phyloP scores from a whole-genome alignment of 768 basidiomycete genomes.

The Gymnopilus dilepis region DNA sequence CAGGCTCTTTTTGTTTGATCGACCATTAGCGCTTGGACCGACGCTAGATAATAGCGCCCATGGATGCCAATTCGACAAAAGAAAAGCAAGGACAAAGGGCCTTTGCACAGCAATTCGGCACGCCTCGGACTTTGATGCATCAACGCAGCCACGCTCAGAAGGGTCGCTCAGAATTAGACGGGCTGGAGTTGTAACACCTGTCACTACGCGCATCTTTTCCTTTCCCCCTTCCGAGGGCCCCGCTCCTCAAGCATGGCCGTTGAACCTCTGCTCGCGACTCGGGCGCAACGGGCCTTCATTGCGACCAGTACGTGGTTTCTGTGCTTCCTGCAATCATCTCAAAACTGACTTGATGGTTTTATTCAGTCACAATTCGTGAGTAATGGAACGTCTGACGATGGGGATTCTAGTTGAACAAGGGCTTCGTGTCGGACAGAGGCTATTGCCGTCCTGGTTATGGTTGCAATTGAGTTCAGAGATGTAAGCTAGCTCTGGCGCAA shows the following conservation, averaged over 20 bases:
- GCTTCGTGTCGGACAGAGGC: slow-evolving; percentile 57
- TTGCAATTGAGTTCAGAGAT: slow-evolving; percentile 69
- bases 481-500: slow-evolving; percentile 42
- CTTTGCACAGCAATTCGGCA: slow-evolving; percentile 9
- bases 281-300: slow-evolving; percentile 75
- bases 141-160: neutral
- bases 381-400: slow-evolving; percentile 19
- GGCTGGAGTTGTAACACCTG: slow-evolving; percentile 8
- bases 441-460: slow-evolving; percentile 74
- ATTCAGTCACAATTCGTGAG: slow-evolving; percentile 64
- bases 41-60: no score
- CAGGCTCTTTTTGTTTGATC: neutral
- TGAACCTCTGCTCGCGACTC: slow-evolving; percentile 73
- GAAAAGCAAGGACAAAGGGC: neutral
- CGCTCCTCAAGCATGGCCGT: slow-evolving; percentile 57
- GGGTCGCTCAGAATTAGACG: slow-evolving; percentile 12
- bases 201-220: slow-evolving; percentile 17
- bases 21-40: neutral
- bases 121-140: neutral
- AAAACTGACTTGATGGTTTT: slow-evolving; percentile 14
- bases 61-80: neutral
- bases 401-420: slow-evolving; percentile 5
- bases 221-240: slow-evolving; percentile 11
- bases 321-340: slow-evolving; percentile 9
- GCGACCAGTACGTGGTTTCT: slow-evolving; percentile 58